Conservation (phyloP, 176 grass and related monocot genomes). For the Phyllostachys edulis region DNA sequence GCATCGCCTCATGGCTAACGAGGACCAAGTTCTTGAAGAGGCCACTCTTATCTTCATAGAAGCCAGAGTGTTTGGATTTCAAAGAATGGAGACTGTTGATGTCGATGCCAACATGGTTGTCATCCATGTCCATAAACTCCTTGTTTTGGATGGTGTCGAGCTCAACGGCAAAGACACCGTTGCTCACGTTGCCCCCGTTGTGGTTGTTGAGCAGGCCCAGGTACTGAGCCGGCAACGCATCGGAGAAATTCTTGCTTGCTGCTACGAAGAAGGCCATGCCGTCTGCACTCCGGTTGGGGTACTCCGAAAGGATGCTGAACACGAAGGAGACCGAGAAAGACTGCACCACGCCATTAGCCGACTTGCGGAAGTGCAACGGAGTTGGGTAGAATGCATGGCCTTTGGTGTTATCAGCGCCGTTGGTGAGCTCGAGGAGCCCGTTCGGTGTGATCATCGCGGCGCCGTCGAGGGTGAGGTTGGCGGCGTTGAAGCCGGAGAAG, state of each 20-base stretch:
- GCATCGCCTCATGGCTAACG: neutral
- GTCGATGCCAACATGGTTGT: slow-evolving; percentile 37
- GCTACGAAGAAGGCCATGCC: slow-evolving; percentile 25
- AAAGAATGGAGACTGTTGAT: slow-evolving; percentile 4
- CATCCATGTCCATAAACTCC: slow-evolving; percentile 22
- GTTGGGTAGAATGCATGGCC: slow-evolving; percentile 23
- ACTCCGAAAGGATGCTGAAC: neutral
- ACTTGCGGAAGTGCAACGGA: neutral
- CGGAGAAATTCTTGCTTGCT: neutral
- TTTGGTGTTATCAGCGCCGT: neutral
- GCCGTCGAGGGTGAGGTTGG: neutral
- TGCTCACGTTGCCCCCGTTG: neutral
- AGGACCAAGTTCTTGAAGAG: neutral
- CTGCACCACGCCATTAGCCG: neutral
- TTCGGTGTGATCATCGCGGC: neutral
- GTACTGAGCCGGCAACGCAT: neutral
- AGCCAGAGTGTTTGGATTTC: neutral
- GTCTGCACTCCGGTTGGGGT: neutral
- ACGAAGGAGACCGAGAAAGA: slow-evolving; percentile 32
- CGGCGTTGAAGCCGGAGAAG: slow-evolving; percentile 20
- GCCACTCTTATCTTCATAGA: slow-evolving; percentile 8
- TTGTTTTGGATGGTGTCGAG: slow-evolving; percentile 22
- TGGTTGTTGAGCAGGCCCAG: slow-evolving; percentile 9
- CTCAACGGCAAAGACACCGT: slow-evolving; percentile 26
- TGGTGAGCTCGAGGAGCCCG: slow-evolving; percentile 20